Base-by-base conservation (phyloP, 164 flowering plant genomes). In the Chimonanthus salicifolius region DNA sequence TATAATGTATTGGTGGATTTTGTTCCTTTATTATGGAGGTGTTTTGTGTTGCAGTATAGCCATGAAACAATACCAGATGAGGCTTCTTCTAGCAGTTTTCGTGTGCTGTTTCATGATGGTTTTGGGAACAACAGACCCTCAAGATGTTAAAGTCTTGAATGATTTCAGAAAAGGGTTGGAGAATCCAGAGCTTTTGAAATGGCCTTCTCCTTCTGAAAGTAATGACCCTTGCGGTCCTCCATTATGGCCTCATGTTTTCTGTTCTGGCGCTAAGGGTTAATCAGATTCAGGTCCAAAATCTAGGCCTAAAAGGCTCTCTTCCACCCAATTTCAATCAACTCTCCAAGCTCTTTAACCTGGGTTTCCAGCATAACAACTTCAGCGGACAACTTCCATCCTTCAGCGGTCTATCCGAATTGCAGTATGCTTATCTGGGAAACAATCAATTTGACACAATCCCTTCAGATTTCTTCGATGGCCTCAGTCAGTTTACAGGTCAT, bases 401-500 rank as follows among this genome's bases (percentile, higher is more conserved):
- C 62, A 84, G 86, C 43, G 96, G 96, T 0, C 81, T 92, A 66
- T 83, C 89, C 0, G 70, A 86, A 20, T 68, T 92, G 75, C 72
- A 78, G 69, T 85, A 74, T 71, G 97, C 89, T 0, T 89, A 75
- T 68, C 80, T 92, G 82, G 88, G 88, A 68, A 65, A 64, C 77
- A 92, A 92, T 77, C 50, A 78, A 2, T 92, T 92, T 47, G 92
- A 87, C 62, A 75, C 88, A 0, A 91, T 92, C 68, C 97, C 97
- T 2, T 75, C 73, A 0, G 92, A 92, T 82, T 92, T 92, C 80
- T 85, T 85, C 64, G 45, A 79, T 43, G 96, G 91, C 2, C 90
- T 92, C 7, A n/a, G 77, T 43, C 13, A 82, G 75, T 75, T 15
- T 92, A 7, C 80, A 78, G 67, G 83, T 83, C 6, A 58, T 91